A percentile compares a stretch with the other conserved stretches of the same genome.
phyloP scores from a whole-genome alignment of 805 yeast genomes.

The Ogataea kodamae region DNA sequence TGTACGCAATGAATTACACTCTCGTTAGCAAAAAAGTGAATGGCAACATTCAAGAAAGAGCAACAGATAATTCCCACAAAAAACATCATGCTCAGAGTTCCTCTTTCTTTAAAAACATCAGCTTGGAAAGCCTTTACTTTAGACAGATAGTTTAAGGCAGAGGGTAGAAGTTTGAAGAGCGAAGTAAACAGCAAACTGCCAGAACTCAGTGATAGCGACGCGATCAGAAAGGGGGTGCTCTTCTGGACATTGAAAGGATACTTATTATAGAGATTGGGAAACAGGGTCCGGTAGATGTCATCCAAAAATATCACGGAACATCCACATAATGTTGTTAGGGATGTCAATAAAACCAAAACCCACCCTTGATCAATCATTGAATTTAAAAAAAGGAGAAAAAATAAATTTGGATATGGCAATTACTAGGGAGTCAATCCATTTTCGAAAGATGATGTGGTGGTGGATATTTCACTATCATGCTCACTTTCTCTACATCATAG shows the following conservation, averaged over 20 bases:
- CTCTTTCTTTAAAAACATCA: constrained; percentile 33
- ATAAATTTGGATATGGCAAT: no score
- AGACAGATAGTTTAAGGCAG: constrained; percentile 46
- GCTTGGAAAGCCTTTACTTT: constrained; percentile 27
- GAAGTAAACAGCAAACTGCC: constrained; percentile 85
- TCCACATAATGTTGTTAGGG: constrained; percentile 70
- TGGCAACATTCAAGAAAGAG: constrained; percentile 52
- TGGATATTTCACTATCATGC: no score
- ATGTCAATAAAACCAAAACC: constrained; percentile 61
- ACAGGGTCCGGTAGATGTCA: constrained; percentile 43
- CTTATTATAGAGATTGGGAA: constrained; percentile 38
- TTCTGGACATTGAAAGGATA: constrained; percentile 52
- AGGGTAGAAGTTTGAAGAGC: constrained; percentile 73
- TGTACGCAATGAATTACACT: constrained; percentile 86
- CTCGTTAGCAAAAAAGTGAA: constrained; percentile 75
- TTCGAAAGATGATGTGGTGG: no score
- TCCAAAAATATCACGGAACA: constrained; percentile 63
- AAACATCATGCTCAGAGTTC: constrained; percentile 40
- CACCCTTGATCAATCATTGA: constrained; percentile 49
- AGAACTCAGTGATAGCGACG: constrained; percentile 70
- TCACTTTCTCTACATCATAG: no score
- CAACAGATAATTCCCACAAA: constrained; percentile 60
- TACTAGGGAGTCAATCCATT: no score
- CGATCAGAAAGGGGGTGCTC: constrained; percentile 63
- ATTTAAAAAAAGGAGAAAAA: constrained; percentile 2